These are phyloP conservation scores for Ceratobasidium sp. DNA, from an alignment of 1,284 basidiomycete genomes.

Conservation along the genomic window DNA sequence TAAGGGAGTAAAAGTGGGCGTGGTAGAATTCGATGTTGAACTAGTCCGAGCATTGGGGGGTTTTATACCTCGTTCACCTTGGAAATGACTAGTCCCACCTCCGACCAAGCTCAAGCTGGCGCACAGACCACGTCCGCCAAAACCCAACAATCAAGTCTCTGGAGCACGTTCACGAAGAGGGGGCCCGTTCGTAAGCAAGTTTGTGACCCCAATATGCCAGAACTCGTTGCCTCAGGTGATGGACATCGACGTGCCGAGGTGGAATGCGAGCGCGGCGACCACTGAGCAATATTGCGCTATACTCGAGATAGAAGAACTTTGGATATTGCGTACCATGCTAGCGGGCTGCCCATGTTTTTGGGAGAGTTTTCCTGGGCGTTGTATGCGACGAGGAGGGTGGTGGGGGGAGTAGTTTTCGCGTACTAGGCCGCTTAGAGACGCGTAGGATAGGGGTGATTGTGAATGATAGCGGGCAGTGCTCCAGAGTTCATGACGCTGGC, in stretches of 20 bases:
- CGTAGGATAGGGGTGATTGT: conserved; percentile 16
- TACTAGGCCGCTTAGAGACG: conserved; percentile 6
- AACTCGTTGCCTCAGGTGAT: neutral
- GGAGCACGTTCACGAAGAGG: neutral
- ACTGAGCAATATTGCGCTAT: neutral
- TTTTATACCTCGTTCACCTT: conserved; percentile 7
- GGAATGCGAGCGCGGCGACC: neutral
- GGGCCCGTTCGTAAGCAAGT: neutral
- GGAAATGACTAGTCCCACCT: conserved; percentile 21
- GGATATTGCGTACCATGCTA: neutral
- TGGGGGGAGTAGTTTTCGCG: conserved; percentile 1
- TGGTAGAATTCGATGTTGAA: conserved; percentile 30
- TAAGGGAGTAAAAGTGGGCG: neutral
- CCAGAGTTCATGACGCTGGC: no score
- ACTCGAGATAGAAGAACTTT: neutral
- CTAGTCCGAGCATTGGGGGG: neutral
- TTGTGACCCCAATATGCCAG: neutral
- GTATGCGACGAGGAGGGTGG: neutral
- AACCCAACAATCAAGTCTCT: neutral
- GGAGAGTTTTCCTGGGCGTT: conserved; percentile 22
- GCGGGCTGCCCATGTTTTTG: conserved; percentile 1
- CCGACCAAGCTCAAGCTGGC: neutral
- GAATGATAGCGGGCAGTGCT: neutral
- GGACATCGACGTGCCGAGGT: neutral
- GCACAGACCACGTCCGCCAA: conserved; percentile 14